These are phyloP conservation scores for Euphorbia peplus DNA, from an alignment of 345 rosid species.

Conservation along the genomic window DNA sequence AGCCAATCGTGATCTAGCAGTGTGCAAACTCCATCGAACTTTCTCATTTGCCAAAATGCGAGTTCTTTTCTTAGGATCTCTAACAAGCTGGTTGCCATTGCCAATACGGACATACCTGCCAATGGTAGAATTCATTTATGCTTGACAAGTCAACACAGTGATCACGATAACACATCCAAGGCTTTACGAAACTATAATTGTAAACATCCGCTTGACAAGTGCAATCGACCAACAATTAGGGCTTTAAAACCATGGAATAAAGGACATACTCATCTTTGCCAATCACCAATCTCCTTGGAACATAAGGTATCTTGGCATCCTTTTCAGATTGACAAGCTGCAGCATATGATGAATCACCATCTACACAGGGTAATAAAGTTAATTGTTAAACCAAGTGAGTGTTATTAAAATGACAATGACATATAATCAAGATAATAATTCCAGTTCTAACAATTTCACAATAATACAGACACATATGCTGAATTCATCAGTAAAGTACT, in stretches of 20 bases:
- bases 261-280: slow-evolving; percentile 91
- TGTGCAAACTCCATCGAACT: slow-evolving; percentile 95
- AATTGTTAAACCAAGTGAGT: slow-evolving; percentile 6
- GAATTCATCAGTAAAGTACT: not conserved
- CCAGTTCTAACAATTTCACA: not conserved
- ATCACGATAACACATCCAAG: not conserved
- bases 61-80: slow-evolving; percentile 89
- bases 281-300: slow-evolving; percentile 85
- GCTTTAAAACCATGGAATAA: slow-evolving; percentile 7
- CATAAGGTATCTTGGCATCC: slow-evolving; percentile 53
- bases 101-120: slow-evolving; percentile 94
- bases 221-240: not conserved
- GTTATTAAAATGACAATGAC: not conserved
- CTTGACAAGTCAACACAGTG: not conserved
- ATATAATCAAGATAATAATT: not conserved
- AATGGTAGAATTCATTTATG: slow-evolving; percentile 14
- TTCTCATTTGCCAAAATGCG: slow-evolving; percentile 93
- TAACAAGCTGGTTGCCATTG: slow-evolving; percentile 87
- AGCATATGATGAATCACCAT: slow-evolving; percentile 47
- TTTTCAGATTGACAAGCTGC: slow-evolving; percentile 40
- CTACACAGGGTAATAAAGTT: slow-evolving; percentile 30
- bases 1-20: slow-evolving; percentile 76
- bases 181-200: not conserved
- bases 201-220: not conserved
- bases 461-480: not conserved